Conservation (phyloP, 306 rosid species). For the Heteromeles arbutifolia region DNA sequence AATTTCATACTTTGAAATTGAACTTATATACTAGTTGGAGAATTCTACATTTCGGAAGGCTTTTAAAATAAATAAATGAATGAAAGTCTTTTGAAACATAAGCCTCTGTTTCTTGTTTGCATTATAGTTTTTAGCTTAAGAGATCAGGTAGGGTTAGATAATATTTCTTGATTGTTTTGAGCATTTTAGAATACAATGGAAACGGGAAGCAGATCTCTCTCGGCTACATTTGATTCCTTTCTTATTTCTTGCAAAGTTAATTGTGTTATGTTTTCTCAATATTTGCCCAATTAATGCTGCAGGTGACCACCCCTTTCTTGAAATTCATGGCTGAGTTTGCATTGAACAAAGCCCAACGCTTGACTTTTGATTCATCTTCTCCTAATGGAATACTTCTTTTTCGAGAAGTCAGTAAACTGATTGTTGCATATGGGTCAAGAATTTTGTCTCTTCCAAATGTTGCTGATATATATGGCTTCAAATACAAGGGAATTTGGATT, state of each 20-base stretch:
- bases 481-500: slow-evolving; percentile 98
- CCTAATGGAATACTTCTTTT: slow-evolving; percentile 99
- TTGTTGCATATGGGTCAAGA: slow-evolving; percentile 95
- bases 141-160: neutral
- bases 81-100: neutral
- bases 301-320: slow-evolving; percentile 96
- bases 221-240: neutral
- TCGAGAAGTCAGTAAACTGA: slow-evolving; percentile 94
- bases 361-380: slow-evolving; percentile 97
- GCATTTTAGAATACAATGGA: neutral
- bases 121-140: neutral
- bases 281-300: slow-evolving; percentile 12
- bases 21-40: neutral
- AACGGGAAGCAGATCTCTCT: neutral
- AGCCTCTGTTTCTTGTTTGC: neutral
- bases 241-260: neutral
- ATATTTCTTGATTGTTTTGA: neutral
- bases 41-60: neutral
- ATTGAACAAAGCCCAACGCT: slow-evolving; percentile 90
- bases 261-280: neutral
- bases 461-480: slow-evolving; percentile 80
- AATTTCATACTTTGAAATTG: neutral
- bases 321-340: slow-evolving; percentile 98
- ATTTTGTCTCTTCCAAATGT: slow-evolving; percentile 79
- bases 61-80: neutral